Percentiles rank a stretch among this genome's conserved stretches.
phyloP scores from a whole-genome alignment of 2,329 filamentous ascomycete genomes.

The Colletotrichum sp. region DNA sequence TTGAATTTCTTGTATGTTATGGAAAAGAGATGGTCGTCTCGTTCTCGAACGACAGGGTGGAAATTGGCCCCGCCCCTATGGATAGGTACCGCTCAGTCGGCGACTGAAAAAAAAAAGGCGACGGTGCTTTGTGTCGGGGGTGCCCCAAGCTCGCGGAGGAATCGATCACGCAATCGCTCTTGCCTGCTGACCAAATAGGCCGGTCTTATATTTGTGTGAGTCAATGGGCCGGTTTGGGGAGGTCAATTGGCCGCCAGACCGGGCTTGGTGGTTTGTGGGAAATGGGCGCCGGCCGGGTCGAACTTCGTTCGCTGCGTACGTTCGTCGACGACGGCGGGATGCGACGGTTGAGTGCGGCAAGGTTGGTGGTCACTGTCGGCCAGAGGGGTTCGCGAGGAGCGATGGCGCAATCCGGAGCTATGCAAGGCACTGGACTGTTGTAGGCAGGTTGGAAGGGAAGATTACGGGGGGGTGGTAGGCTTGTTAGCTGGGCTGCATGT shows the following conservation, averaged over 20 bases:
- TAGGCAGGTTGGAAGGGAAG: slow-evolving; percentile 8
- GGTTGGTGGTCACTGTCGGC: neutral
- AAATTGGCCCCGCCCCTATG: slow-evolving; percentile 12
- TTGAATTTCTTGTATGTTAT: slow-evolving; percentile 14
- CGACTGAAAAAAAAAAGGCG: neutral
- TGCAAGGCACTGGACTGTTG: slow-evolving; percentile 17
- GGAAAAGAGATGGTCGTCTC: neutral
- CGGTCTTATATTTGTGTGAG: slow-evolving; percentile 2
- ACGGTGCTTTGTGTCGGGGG: slow-evolving; percentile 5
- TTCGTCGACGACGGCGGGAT: neutral
- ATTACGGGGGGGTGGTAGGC: neutral
- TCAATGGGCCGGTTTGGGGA: slow-evolving; percentile 9
- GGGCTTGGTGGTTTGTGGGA: neutral
- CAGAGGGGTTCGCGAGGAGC: neutral
- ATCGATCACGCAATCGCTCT: slow-evolving; percentile 23
- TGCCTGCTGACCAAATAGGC: slow-evolving; percentile 6
- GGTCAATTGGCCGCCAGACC: neutral
- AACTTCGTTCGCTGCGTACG: neutral
- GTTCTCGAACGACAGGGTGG: slow-evolving; percentile 10
- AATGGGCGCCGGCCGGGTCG: neutral
- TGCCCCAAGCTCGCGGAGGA: slow-evolving; percentile 7
- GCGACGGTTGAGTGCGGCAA: neutral
- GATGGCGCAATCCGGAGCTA: slow-evolving; percentile 17
- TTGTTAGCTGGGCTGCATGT: neutral
- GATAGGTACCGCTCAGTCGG: neutral